These are phyloP conservation scores for Arctium minus DNA, from an alignment of 129 eudicot genomes.

Conservation along the genomic window DNA sequence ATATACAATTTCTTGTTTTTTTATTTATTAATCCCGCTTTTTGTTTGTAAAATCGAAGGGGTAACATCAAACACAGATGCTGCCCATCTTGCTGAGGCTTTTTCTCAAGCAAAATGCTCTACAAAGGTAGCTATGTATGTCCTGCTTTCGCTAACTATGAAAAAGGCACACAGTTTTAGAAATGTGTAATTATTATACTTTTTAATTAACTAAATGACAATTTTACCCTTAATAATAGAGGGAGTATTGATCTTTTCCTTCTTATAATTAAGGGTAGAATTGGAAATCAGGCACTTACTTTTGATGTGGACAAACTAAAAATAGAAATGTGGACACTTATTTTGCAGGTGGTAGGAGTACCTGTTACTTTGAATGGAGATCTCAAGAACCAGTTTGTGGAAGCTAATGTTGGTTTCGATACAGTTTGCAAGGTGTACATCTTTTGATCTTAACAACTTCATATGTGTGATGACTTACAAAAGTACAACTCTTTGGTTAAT, in stretches of 20 bases:
- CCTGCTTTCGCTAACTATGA: background rate
- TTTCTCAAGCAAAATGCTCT: conserved; percentile 82
- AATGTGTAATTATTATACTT: background rate
- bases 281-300: background rate
- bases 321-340: background rate
- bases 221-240: background rate
- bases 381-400: conserved; percentile 97
- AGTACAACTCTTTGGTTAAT: background rate
- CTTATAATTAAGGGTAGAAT: background rate
- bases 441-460: background rate
- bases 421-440: conserved; percentile 83
- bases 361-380: conserved; percentile 97
- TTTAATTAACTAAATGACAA: background rate
- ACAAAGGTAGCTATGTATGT: conserved; percentile 57
- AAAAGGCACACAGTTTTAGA: background rate
- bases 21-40: conserved; percentile 3
- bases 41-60: conserved; percentile 40
- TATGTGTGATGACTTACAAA: background rate
- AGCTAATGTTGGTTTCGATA: conserved; percentile 93
- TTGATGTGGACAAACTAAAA: background rate
- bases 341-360: conserved; percentile 90
- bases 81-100: conserved; percentile 94
- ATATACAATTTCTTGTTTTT: background rate
- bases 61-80: conserved; percentile 99
- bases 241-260: background rate